Evolutionary conservation across 345 rosid species (phyloP).

Genomic region (Acer negundo): DNA sequence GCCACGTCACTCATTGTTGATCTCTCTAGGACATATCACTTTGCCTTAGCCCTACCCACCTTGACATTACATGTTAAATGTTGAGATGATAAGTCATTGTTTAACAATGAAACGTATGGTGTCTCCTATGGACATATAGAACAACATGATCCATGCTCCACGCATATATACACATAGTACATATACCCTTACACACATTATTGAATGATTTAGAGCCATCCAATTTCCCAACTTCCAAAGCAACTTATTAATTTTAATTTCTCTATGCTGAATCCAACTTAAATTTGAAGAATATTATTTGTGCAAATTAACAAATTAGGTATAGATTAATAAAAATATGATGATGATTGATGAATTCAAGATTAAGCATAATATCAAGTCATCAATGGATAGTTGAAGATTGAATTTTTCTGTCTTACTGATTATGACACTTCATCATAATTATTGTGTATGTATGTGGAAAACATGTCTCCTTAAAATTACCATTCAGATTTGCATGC

Average conservation of each 20-base stretch:
- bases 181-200: background rate
- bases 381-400: background rate
- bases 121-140: slow-evolving; percentile 10
- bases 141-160: slow-evolving; percentile 11
- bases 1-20: background rate
- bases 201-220: no score
- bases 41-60: slow-evolving; percentile 14
- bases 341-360: background rate
- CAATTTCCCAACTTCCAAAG: no score
- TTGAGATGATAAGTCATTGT: slow-evolving; percentile 28
- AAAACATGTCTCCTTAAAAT: background rate
- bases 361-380: background rate
- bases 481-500: background rate
- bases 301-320: background rate
- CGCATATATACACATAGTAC: background rate
- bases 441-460: background rate
- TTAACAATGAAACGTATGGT: background rate
- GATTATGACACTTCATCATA: background rate
- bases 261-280: no score
- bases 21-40: slow-evolving; percentile 18
- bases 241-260: no score
- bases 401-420: background rate
- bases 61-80: slow-evolving; percentile 22
- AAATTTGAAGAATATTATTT: background rate
- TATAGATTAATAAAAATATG: background rate